Conservation (phyloP, 1,139 yeast genomes). For the Hansenula sp. region DNA sequence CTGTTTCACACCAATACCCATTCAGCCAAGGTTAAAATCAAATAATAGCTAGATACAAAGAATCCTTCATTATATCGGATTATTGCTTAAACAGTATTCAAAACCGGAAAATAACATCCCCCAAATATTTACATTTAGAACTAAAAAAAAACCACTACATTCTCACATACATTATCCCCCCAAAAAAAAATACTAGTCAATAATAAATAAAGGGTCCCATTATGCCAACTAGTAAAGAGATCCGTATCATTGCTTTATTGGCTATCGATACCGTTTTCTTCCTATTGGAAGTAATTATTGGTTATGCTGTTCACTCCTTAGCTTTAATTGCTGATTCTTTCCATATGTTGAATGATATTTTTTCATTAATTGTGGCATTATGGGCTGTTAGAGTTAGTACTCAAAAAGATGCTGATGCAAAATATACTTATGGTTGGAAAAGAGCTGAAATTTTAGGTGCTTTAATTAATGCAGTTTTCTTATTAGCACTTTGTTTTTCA, state of each 20-base stretch:
- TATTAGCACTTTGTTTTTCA: slow-evolving; percentile 87
- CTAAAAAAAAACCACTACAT: too few relatives aligned
- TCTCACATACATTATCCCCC: too few relatives aligned
- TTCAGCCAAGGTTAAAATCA: too few relatives aligned
- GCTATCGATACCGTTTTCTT: slow-evolving; percentile 79
- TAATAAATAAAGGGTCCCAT: background rate
- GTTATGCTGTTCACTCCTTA: slow-evolving; percentile 85
- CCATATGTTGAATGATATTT: slow-evolving; percentile 95
- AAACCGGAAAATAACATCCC: too few relatives aligned
- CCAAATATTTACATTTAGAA: too few relatives aligned
- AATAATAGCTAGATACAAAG: too few relatives aligned
- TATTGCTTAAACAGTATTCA: too few relatives aligned
- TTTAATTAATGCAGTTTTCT: slow-evolving; percentile 84
- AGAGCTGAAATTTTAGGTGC: slow-evolving; percentile 96
- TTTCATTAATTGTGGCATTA: slow-evolving; percentile 82
- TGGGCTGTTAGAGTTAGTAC: slow-evolving; percentile 96
- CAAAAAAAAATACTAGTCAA: too few relatives aligned
- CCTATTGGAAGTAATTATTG: slow-evolving; percentile 77
- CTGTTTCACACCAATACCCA: too few relatives aligned
- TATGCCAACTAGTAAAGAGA: slow-evolving; percentile 46
- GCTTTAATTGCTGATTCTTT: slow-evolving; percentile 95
- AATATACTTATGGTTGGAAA: slow-evolving; percentile 94
- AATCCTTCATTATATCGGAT: too few relatives aligned
- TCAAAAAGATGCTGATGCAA: slow-evolving; percentile 76
- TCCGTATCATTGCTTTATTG: slow-evolving; percentile 69